Evolutionary conservation across 305 asterid genomes (phyloP), one percentile per base, ranked within the genome.

Genomic region (Solanum hybrid): DNA sequence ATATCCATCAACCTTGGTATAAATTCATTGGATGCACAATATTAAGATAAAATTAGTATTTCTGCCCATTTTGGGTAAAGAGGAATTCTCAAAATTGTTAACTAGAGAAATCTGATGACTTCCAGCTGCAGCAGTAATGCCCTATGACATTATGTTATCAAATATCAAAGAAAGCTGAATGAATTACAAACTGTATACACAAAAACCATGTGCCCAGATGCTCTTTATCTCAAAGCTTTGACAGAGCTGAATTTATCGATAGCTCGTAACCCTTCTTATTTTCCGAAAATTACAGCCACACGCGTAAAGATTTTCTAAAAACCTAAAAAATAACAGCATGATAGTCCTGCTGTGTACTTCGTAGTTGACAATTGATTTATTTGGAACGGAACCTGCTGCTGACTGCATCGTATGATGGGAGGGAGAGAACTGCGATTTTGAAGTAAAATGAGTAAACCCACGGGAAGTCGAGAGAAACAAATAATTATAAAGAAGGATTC

Each of bases 371-470:
- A 17, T 11, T 12, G 26, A 75, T 87, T 92, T 93, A 91, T 66
- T 91, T 60, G 87, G 87, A 94, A 38, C 36, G 93, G 94, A 97
- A 93, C 94, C 80, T 91, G 85, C 91, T 38, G 95, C 93, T 90
- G 77, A 97, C 94, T 0, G 93, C 85, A 13, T 95, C 99, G n/a
- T 97, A 96, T 92, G 94, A 94, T 78, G 99, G 98, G 85, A 96
- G 92, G 89, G 93, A 92, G 80, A 93, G 92, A 92, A 95, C 99
- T 97, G 99, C 90, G 73, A 89, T 35, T 80, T 13, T 82, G 75
- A 13, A 42, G 40, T 22, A 9, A 88, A 73, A 73, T 91, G 80
- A 89, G 91, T 4, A 56, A 42, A 42, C 32, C 10, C 10, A 76
- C 3, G 5, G 31, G 56, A 34, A 36, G 85, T 78, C 20, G 10